phyloP scores from a whole-genome alignment of 495 filamentous ascomycete genomes.

The Neurospora tetrasperma region DNA sequence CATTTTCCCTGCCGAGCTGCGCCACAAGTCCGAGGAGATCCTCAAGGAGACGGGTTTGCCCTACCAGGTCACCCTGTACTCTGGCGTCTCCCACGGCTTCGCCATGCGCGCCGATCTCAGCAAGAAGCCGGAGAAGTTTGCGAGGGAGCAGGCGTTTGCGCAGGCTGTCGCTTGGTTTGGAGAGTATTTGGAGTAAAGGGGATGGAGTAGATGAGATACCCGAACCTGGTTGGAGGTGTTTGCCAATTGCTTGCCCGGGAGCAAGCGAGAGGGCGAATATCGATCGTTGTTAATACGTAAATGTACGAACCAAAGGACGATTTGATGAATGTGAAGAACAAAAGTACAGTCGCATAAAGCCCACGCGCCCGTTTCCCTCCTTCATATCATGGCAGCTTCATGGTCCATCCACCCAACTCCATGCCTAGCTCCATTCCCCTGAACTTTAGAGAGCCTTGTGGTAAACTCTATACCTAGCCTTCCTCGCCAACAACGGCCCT shows the following conservation, averaged over 20 bases:
- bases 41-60: slow-evolving; percentile 50
- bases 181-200: slow-evolving; percentile 20
- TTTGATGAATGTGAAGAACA: too few species aligned
- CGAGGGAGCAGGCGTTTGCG: slow-evolving; percentile 76
- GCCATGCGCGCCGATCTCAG: slow-evolving; percentile 57
- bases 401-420: not conserved
- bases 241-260: not conserved
- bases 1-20: slow-evolving; percentile 69
- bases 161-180: slow-evolving; percentile 79
- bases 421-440: not conserved
- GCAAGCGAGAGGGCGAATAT: not conserved
- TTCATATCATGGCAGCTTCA: not conserved
- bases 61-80: slow-evolving; percentile 77
- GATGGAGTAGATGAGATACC: not conserved
- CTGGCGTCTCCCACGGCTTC: slow-evolving; percentile 70
- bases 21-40: slow-evolving; percentile 45
- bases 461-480: slow-evolving; percentile 1
- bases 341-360: not conserved
- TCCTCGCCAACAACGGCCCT: not conserved
- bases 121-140: slow-evolving; percentile 54
- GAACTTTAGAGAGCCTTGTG: not conserved
- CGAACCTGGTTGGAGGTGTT: not conserved
- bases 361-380: not conserved
- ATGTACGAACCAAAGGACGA: not conserved
- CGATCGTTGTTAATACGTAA: not conserved